Base-by-base conservation (phyloP, 2,329 filamentous ascomycete species). In the Fusarium odoratissimum region DNA sequence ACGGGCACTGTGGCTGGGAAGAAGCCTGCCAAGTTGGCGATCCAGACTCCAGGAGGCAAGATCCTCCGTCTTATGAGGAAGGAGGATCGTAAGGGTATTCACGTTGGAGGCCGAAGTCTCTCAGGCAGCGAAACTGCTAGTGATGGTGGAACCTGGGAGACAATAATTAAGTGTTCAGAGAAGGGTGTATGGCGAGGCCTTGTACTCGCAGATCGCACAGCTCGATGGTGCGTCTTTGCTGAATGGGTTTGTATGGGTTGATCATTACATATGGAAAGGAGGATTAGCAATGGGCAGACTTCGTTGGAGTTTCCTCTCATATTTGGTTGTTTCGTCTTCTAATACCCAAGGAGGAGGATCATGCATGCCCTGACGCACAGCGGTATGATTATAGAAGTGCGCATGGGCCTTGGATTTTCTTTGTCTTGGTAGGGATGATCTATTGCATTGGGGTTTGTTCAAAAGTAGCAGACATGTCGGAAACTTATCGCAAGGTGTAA, bases 1-100 rank as follows among this genome's bases (percentile, higher is more conserved):
- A 86, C 85, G 30, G 86, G 85, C 21, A 86, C 85, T 9, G 86
- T 87, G 64, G 84, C 87, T 42, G 87, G 87, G 31, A 90, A 91
- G 79, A 99, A 99, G 82, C 95, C 96, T 5, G 96, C 96, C 9
- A 99, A 99, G 82, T 83, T 99, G 60, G 96, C 96, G 1, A 95
- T 99, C 62, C 96, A 99, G 83, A 94, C 93, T 10, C 96, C 96
- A 0, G 93, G 92, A 35, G 96, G 97, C 69, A 98, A 98, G 84
- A 98, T 99, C 75, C 89, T 98, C 66, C 88, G 96, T 59, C 86
- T 97, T 78, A 94, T 94, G 86, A 87, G 93, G 75, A 95, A 95
- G 84, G 93, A 91, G 76, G 92, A 94, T 72, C 86, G 88, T 77
- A 88, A 86, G 78, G 86, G 84, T 61, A 84, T 86, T 68, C 86